phyloP scores from a whole-genome alignment of 768 basidiomycete genomes.

The Hygrophoropsis aurantiaca region DNA sequence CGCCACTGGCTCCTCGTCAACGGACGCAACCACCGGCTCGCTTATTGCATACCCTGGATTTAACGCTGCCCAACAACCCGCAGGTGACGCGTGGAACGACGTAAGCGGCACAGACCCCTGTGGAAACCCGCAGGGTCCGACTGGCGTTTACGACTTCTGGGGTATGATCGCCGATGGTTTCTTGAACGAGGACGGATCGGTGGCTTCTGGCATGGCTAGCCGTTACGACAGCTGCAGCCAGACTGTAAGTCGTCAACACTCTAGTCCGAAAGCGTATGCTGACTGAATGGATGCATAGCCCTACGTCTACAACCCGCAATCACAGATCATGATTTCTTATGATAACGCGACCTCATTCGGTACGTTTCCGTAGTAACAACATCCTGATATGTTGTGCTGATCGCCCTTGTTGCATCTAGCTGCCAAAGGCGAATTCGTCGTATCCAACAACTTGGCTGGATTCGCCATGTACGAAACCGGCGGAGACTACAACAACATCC shows the following conservation, averaged over 20 bases:
- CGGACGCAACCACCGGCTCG: slow-evolving; percentile 20
- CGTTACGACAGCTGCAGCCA: slow-evolving; percentile 67
- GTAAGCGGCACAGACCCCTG: slow-evolving; percentile 54
- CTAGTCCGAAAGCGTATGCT: neutral
- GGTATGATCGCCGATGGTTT: slow-evolving; percentile 58
- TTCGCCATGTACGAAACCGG: slow-evolving; percentile 47
- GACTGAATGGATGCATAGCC: slow-evolving; percentile 42
- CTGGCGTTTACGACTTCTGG: slow-evolving; percentile 64
- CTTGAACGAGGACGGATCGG: slow-evolving; percentile 47
- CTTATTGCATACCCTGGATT: slow-evolving; percentile 56
- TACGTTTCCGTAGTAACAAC: slow-evolving; percentile 17
- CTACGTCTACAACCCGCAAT: slow-evolving; percentile 58
- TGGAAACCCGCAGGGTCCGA: slow-evolving; percentile 50
- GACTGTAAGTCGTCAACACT: slow-evolving; percentile 48
- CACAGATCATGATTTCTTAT: slow-evolving; percentile 61
- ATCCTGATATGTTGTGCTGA: neutral
- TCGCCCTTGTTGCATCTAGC: slow-evolving; percentile 26
- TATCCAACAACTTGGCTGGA: slow-evolving; percentile 32
- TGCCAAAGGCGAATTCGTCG: slow-evolving; percentile 44
- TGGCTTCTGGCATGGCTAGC: slow-evolving; percentile 50
- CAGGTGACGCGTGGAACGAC: slow-evolving; percentile 60
- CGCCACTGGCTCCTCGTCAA: slow-evolving; percentile 27
- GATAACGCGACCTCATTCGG: slow-evolving; percentile 63
- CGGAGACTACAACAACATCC: slow-evolving; percentile 39
- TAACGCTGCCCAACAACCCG: slow-evolving; percentile 39